These are phyloP conservation scores for Collybiopsis confluens DNA, from an alignment of 768 basidiomycete species.

Conservation along the genomic window DNA sequence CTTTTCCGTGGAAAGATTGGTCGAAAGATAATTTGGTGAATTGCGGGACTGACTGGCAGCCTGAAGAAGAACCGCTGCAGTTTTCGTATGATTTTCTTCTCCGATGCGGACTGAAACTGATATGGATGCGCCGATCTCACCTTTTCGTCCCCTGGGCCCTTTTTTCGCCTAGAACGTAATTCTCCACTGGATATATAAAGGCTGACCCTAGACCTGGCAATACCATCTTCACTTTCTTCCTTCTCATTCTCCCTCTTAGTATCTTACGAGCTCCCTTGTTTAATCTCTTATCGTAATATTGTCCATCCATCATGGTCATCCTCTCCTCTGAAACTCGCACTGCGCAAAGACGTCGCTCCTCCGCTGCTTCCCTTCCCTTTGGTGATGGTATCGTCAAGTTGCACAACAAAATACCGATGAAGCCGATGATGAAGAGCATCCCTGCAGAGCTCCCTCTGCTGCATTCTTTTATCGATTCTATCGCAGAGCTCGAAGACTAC, in stretches of 20 bases:
- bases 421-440: not conserved
- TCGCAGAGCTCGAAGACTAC: conserved; percentile 60
- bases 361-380: conserved; percentile 5
- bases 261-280: conserved; percentile 1
- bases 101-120: not conserved
- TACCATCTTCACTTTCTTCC: conserved; percentile 3
- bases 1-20: too few species aligned
- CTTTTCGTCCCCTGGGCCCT: not conserved
- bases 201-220: not conserved
- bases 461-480: conserved; percentile 52
- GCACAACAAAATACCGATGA: not conserved
- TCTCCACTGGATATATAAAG: not conserved
- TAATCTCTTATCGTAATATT: conserved; percentile 4
- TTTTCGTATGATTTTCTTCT: not conserved
- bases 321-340: conserved; percentile 25
- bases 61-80: not conserved
- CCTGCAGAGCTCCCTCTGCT: conserved; percentile 31
- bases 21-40: too few species aligned
- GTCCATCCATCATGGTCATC: conserved; percentile 21
- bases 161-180: conserved; percentile 5
- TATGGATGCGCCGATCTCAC: not conserved
- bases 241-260: not conserved
- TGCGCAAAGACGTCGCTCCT: conserved; percentile 9
- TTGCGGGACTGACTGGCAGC: conserved; percentile 2
- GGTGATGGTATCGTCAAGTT: conserved; percentile 3